These are phyloP conservation scores for Aspergillus incahuasiensis DNA, from an alignment of 495 filamentous ascomycete species.

Conservation along the genomic window DNA sequence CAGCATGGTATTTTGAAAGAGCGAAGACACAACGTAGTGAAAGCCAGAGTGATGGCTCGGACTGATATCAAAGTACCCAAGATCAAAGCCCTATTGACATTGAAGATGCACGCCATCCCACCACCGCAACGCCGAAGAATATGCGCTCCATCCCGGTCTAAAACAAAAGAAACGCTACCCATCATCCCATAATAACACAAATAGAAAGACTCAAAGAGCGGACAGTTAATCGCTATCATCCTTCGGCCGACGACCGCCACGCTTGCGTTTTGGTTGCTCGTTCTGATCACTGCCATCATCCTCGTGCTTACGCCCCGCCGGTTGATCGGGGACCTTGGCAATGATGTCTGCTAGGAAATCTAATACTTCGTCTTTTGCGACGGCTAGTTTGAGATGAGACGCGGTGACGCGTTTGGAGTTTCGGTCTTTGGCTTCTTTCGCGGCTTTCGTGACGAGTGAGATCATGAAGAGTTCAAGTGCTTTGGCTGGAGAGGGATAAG, in stretches of 20 bases:
- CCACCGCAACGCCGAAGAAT: slow-evolving; percentile 26
- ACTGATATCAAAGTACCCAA: slow-evolving; percentile 11
- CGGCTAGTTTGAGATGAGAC: slow-evolving; percentile 83
- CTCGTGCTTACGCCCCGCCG: slow-evolving; percentile 50
- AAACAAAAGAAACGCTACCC: slow-evolving; percentile 28
- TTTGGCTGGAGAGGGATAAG: slow-evolving; percentile 51
- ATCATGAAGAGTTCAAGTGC: slow-evolving; percentile 98
- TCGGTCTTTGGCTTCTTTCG: slow-evolving; percentile 72
- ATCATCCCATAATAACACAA: slow-evolving; percentile 15
- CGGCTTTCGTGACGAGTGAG: slow-evolving; percentile 78
- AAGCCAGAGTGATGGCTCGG: slow-evolving; percentile 1
- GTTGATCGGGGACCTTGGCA: slow-evolving; percentile 72
- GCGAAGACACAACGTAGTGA: neutral
- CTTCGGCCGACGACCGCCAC: slow-evolving; percentile 42
- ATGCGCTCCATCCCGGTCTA: slow-evolving; percentile 34
- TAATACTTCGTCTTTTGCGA: slow-evolving; percentile 79
- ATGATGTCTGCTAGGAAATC: slow-evolving; percentile 95
- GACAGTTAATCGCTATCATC: slow-evolving; percentile 39
- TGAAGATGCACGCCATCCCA: slow-evolving; percentile 23
- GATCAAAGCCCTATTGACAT: slow-evolving; percentile 29
- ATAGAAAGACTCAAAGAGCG: neutral
- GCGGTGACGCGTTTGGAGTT: slow-evolving; percentile 86
- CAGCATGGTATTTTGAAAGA: neutral
- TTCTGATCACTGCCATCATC: slow-evolving; percentile 48
- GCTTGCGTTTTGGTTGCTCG: slow-evolving; percentile 48